phyloP scores from a whole-genome alignment of 1,284 basidiomycete species.

The Pisolithus thermaeus region DNA sequence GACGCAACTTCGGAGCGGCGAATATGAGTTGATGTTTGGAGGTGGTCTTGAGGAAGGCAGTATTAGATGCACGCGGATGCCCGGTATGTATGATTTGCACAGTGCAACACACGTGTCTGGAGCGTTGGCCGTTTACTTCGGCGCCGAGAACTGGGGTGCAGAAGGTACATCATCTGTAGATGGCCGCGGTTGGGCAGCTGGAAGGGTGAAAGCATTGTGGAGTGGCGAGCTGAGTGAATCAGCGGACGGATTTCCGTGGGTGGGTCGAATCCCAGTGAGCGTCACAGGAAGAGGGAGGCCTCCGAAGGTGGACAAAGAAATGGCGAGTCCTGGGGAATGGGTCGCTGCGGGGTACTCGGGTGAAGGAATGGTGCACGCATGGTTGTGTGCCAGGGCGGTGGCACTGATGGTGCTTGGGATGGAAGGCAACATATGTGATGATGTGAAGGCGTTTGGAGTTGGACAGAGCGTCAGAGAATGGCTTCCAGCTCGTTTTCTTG shows the following conservation, averaged over 20 bases:
- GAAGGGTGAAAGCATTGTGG: slow-evolving; percentile 48
- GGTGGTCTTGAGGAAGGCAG: slow-evolving; percentile 36
- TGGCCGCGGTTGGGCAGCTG: slow-evolving; percentile 24
- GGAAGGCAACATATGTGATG: slow-evolving; percentile 18
- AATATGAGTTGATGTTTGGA: slow-evolving; percentile 60
- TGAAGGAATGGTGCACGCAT: slow-evolving; percentile 65
- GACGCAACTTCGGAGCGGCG: slow-evolving; percentile 53
- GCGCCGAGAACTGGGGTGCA: slow-evolving; percentile 32
- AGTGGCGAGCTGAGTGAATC: slow-evolving; percentile 55
- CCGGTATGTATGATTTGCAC: slow-evolving; percentile 35
- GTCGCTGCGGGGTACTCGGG: slow-evolving; percentile 55
- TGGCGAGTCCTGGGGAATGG: slow-evolving; percentile 40
- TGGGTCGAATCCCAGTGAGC: slow-evolving; percentile 42
- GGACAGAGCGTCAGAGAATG: slow-evolving; percentile 30
- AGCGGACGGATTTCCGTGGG: slow-evolving; percentile 50
- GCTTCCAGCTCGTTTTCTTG: slow-evolving; percentile 48
- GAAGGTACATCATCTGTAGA: slow-evolving; percentile 16
- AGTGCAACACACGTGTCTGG: slow-evolving; percentile 42
- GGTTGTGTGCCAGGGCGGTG: slow-evolving; percentile 52
- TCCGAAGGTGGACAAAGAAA: not conserved
- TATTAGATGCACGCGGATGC: slow-evolving; percentile 36
- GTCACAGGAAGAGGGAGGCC: slow-evolving; percentile 30
- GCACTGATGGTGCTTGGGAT: slow-evolving; percentile 49
- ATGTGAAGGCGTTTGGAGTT: slow-evolving; percentile 12
- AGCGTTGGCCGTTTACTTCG: slow-evolving; percentile 45